A percentile compares a stretch with the other conserved stretches of the same genome.
These are phyloP conservation scores for Fusarium acutatum DNA, from an alignment of 2,329 filamentous ascomycete genomes.

Conservation along the genomic window DNA sequence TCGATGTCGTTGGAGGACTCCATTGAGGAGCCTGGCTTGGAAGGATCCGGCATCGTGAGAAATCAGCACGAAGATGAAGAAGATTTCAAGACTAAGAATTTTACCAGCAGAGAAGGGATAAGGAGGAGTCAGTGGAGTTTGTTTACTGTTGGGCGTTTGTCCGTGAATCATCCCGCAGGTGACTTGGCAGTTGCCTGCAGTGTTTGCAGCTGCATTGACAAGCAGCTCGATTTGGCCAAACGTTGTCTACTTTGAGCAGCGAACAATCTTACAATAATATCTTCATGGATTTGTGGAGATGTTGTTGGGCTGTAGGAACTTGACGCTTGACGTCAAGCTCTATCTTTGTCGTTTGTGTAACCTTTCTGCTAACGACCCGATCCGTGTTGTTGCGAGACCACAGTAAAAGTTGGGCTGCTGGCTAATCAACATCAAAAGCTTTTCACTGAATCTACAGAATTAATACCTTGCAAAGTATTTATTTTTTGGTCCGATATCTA, in stretches of 20 bases:
- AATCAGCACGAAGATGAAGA: not conserved
- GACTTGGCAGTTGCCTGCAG: not conserved
- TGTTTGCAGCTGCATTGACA: not conserved
- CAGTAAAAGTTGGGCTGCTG: not conserved
- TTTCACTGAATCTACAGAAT: not conserved
- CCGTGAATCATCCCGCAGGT: not conserved
- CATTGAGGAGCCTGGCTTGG: not conserved
- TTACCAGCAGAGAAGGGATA: not conserved
- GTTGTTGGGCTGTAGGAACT: not conserved
- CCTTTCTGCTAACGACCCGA: not conserved
- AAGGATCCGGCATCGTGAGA: not conserved
- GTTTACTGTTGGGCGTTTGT: not conserved
- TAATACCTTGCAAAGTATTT: no score
- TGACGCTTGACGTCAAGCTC: not conserved
- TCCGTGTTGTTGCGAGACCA: not conserved
- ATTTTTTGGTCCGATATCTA: no score
- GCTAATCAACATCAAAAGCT: not conserved
- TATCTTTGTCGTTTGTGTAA: not conserved
- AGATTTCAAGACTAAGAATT: not conserved
- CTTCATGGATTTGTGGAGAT: not conserved
- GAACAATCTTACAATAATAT: no score
- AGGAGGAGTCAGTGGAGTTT: not conserved
- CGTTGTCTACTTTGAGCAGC: not conserved
- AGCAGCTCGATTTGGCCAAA: not conserved
- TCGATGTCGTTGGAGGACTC: not conserved